Evolutionary conservation across 2,329 filamentous ascomycete species (phyloP), one percentile per base, ranked within the genome.

Genomic region (Talaromyces sp.): DNA sequence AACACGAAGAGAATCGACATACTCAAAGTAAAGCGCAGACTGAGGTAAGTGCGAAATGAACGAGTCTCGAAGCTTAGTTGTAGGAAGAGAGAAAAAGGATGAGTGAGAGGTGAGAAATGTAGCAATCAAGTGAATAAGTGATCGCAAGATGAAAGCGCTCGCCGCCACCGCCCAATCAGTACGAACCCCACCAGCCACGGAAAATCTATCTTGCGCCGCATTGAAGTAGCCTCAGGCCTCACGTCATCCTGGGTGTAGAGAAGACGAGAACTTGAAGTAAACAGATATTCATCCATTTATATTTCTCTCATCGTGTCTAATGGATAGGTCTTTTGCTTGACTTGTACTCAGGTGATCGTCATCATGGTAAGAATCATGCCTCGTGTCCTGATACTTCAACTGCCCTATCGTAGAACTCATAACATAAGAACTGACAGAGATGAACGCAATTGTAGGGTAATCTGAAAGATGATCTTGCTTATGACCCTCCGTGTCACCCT

Each of bases 401-500:
- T 28, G 25, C 4, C 7, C 25, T n/a, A n/a, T n/a, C n/a, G n/a
- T n/a, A n/a, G n/a, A n/a, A n/a, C n/a, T n/a, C n/a, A n/a, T n/a
- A n/a, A n/a, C n/a, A 35, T 10, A 39, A 36, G 35, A 19, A 25
- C 48, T 52, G 19, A 36, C 17, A 36, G 17, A 3, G 36, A 31
- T 2, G 46, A 8, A 46, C 11, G 22, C 21, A 37, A 48, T 37
- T 33, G 21, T 60, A 73, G 69, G 70, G 69, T 33, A 66, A 69
- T 60, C 72, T 87, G 13, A 85, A 90, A 66, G 81, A 89, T 67
- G 89, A 92, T 71, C 73, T 95, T 36, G 83, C 83, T 60, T 82
- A 84, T 36, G 84, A 89, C 67, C 89, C 90, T 61, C 88, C 92
- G 22, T 97, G 92, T 69, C 91, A 96, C 77, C 84, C 91, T 59